Base-by-base conservation (phyloP, 345 rosid genomes). In the Bruguiera gymnorhiza region DNA sequence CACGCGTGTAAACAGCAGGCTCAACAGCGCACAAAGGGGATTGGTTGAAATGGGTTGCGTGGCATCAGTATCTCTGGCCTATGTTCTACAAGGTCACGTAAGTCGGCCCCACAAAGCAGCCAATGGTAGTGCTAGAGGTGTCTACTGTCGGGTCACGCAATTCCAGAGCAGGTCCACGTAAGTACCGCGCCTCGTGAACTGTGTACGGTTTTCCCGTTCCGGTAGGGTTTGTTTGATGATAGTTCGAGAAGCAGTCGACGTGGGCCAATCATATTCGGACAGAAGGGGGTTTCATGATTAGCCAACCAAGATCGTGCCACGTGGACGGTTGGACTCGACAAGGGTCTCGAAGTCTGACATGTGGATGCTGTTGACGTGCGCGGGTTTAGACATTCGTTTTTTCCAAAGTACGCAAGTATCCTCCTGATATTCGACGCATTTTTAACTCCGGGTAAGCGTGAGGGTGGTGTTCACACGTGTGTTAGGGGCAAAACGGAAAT, bases 171-270 rank as follows among this genome's bases (percentile, higher is more conserved):
- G 76, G 70, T 79, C 50, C 81, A 77, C 83, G 79, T 69, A 69
- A 61, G 63, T 39, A 46, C 27, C 51, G 56, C 48, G 19, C 60
- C 67, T 67, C 76, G 76, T 39, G 81, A 48, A 7, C 19, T 16
- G 70, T 54, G 67, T 62, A 27, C 6, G 29, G 43, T n/a, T 29
- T 27, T 21, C 29, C 60, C 9, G 60, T 24, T 24, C 29, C 6
- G 0, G 60, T 23, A 9, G 60, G 29, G 60, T 57, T 57, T 26
- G 16, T 32, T 15, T 55, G 19, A 1, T 5, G 57, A 39, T 50
- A 15, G 66, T 77, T 77, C 82, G 74, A 72, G 78, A 80, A 77
- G 57, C 21, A 10, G 67, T 69, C 70, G 68, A 75, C 86, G 82
- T 80, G 82, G 76, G 6, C 66, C 65, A 70, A 66, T 65, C 20